These are phyloP conservation scores for Apophysomyces elegans DNA, from an alignment of 371 early-diverging fungal genomes.

Conservation along the genomic window DNA sequence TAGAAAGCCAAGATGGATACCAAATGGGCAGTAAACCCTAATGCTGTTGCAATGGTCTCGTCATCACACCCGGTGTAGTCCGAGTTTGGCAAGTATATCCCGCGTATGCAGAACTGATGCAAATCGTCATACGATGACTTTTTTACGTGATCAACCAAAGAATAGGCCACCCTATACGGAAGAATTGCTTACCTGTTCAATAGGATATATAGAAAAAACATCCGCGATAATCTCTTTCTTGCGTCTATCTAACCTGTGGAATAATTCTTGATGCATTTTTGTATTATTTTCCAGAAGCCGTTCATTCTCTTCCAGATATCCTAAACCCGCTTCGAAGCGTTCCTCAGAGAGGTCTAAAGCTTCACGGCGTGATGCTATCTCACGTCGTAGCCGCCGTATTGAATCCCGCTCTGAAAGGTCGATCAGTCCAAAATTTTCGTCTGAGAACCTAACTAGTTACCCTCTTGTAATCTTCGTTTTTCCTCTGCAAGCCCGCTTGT, in stretches of 20 bases:
- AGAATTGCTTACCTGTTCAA: slow-evolving; percentile 55
- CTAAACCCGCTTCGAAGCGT: slow-evolving; percentile 36
- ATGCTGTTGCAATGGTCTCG: slow-evolving; percentile 71
- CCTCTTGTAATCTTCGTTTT: slow-evolving; percentile 22
- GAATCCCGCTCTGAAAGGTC: slow-evolving; percentile 29
- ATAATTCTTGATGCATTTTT: slow-evolving; percentile 46
- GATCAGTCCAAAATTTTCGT: neutral
- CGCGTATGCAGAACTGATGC: slow-evolving; percentile 64
- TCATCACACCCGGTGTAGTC: slow-evolving; percentile 65
- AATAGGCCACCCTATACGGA: slow-evolving; percentile 13
- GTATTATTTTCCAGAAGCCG: slow-evolving; percentile 47
- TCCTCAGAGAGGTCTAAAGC: slow-evolving; percentile 28
- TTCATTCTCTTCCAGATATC: slow-evolving; percentile 52
- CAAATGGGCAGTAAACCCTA: slow-evolving; percentile 77
- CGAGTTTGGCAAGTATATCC: slow-evolving; percentile 69
- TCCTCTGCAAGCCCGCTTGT: slow-evolving; percentile 22
- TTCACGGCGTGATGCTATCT: slow-evolving; percentile 26
- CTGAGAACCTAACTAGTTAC: slow-evolving; percentile 5
- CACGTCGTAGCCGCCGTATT: slow-evolving; percentile 23
- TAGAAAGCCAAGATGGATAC: slow-evolving; percentile 76
- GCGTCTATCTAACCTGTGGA: slow-evolving; percentile 47
- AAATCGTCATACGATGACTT: slow-evolving; percentile 55
- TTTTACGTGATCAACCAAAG: slow-evolving; percentile 43
- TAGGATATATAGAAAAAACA: slow-evolving; percentile 67
- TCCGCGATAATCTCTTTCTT: slow-evolving; percentile 64